Evolutionary conservation across 2,329 filamentous ascomycete genomes (phyloP).

Genomic region (Drechmeria coniospora): DNA sequence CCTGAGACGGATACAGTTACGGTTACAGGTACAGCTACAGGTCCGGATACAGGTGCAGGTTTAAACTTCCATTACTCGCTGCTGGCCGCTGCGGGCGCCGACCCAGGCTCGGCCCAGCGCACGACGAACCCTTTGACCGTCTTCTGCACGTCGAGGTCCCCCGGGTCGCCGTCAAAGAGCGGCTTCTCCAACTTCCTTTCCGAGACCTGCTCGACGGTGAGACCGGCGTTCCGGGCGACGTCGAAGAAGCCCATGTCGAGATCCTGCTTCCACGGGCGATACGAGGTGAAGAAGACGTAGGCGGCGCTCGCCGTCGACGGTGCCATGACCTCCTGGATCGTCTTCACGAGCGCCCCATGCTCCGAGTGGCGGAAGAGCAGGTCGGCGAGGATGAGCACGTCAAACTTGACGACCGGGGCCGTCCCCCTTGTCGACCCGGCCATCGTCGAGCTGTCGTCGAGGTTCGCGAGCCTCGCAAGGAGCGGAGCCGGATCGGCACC

Average conservation of each 20-base stretch:
- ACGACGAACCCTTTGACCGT: constrained; percentile 71
- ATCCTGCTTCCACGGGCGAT: constrained; percentile 76
- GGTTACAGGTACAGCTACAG: too few relatives aligned
- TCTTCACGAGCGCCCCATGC: constrained; percentile 61
- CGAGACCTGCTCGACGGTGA: constrained; percentile 63
- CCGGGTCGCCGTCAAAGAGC: constrained; percentile 79
- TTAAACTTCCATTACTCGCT: too few relatives aligned
- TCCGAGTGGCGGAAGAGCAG: constrained; percentile 84
- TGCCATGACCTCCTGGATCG: constrained; percentile 52
- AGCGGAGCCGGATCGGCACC: constrained; percentile 48
- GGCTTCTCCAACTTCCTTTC: constrained; percentile 73
- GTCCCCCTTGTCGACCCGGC: too few relatives aligned
- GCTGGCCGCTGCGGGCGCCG: too few relatives aligned
- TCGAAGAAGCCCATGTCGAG: constrained; percentile 83
- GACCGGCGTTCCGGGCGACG: constrained; percentile 51
- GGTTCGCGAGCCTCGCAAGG: constrained; percentile 36
- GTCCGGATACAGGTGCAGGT: too few relatives aligned
- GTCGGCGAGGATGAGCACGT: constrained; percentile 75
- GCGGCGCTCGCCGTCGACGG: constrained; percentile 41
- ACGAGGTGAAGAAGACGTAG: constrained; percentile 87
- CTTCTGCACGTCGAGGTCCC: constrained; percentile 64
- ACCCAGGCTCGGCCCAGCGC: constrained; percentile 41
- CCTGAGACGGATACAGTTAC: too few relatives aligned
- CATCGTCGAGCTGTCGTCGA: not conserved
- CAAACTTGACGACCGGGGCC: too few relatives aligned